Base-by-base conservation (phyloP, 108 stramenopile genomes). In the Skeletonema marinoi region DNA sequence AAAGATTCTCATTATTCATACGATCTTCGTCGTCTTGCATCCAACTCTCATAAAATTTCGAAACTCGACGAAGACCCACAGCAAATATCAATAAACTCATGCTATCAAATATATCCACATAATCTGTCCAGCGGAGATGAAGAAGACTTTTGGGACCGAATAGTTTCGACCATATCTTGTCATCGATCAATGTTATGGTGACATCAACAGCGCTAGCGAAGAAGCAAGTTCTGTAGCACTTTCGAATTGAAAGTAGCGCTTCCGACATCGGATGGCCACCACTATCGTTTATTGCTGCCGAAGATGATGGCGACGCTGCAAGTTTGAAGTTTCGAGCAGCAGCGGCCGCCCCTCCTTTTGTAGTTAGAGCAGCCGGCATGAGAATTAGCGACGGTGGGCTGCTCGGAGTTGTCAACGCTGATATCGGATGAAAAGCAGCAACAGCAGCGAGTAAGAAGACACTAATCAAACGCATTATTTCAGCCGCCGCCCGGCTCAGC, bases 31-130 rank as follows among this genome's bases (percentile, higher is more conserved):
- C 19, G 11, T 6, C 35, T 8, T 35, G 19, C 10, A 64, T 17
- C 41, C 33, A 19, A 7, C 32, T 9, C 32, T 38, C 33, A 21
- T 64, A 64, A 35, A 64, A 38, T 10, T 64, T 17, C 19, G 63
- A 64, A 3, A 64, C 0, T 19, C 38, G 38, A 16, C 21, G 25
- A 13, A 64, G 10, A 2, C 63, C 63, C 3, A 17, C 0, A 35
- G 36, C 63, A 39, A 64, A 64, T 19, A 64, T 8, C 2, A 64
- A 10, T 17, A 38, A 19, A 21, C 32, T 64, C 10, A 39, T 3
- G 8, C 63, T 64, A 39, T 64, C 63, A 39, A 38, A 38, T 19
- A 64, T 19, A 64, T 64, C 63, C 10, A 64, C 41, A 38, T 39
- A 64, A 39, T 64, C 63, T 39, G 32, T 39, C 63, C 63, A 64